These are phyloP conservation scores for Fusarium ambrosium DNA, from an alignment of 2,329 filamentous ascomycete species.

Conservation along the genomic window DNA sequence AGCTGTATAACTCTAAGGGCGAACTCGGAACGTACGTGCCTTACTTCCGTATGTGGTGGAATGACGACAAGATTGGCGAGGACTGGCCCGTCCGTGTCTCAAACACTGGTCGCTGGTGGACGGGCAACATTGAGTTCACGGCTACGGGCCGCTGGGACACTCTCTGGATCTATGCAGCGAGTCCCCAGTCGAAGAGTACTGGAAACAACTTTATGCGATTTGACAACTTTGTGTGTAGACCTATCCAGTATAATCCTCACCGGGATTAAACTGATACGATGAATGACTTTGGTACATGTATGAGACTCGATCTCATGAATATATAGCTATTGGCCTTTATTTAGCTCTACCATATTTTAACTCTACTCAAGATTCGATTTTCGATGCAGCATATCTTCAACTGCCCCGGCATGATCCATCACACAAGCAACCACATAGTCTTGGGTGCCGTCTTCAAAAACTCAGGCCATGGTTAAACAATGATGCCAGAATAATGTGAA, in stretches of 20 bases:
- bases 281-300: background rate
- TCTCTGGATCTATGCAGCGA: constrained; percentile 3
- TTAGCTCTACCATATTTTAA: background rate
- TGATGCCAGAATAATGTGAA: background rate
- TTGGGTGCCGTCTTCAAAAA: background rate
- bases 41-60: constrained; percentile 14
- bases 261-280: background rate
- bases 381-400: too few relatives aligned
- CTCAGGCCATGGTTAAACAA: background rate
- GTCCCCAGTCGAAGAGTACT: background rate
- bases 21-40: background rate
- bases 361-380: background rate
- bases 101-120: background rate
- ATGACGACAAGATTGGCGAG: constrained; percentile 5
- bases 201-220: background rate
- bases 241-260: background rate
- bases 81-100: background rate
- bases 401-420: background rate
- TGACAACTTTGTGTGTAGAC: constrained; percentile 15
- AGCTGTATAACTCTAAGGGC: background rate
- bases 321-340: background rate
- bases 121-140: background rate
- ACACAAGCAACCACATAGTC: background rate
- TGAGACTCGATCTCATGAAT: background rate
- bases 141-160: constrained; percentile 1